Evolutionary conservation across 2,329 filamentous ascomycete species (phyloP).

Genomic region (Exserohilum turcica): DNA sequence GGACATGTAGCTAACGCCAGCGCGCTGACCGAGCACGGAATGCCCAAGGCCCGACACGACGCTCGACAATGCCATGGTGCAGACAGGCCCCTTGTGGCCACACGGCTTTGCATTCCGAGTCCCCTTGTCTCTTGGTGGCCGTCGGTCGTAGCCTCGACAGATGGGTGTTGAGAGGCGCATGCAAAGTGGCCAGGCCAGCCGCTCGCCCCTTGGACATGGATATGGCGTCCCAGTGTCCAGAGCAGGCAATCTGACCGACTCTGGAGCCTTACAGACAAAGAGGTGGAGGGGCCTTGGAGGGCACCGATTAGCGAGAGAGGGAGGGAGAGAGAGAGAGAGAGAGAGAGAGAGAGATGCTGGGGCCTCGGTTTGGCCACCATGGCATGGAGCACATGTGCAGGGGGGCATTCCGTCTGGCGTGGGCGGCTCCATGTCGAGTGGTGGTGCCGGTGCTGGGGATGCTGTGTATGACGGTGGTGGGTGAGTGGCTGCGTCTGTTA

Average conservation of each 20-base stretch:
- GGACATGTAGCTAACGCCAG: constrained; percentile 6
- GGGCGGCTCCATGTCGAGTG: constrained; percentile 5
- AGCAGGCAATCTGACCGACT: not conserved
- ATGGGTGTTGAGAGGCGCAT: constrained; percentile 2
- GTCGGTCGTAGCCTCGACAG: not conserved
- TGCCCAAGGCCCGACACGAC: constrained; percentile 6
- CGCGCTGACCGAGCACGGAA: constrained; percentile 4
- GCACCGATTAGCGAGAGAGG: constrained; percentile 1
- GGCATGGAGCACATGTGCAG: constrained; percentile 1
- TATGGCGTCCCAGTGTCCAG: not conserved
- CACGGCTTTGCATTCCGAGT: not conserved
- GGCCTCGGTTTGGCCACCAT: constrained; percentile 4
- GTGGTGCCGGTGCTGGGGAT: constrained; percentile 1
- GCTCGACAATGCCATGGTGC: not conserved
- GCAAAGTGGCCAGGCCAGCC: constrained; percentile 1
- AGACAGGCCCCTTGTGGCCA: no score
- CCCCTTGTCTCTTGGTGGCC: not conserved
- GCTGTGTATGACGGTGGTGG: constrained; percentile 16
- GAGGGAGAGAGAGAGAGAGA: no score
- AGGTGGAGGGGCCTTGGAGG: constrained; percentile 1
- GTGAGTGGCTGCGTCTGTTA: constrained; percentile 9
- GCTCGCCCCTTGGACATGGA: constrained; percentile 3
- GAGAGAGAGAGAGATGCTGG: no score
- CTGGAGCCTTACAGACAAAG: constrained; percentile 1
- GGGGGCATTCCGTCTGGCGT: not conserved